Conservation (phyloP, 495 filamentous ascomycete genomes). For the Clohesyomyces aquaticus region DNA sequence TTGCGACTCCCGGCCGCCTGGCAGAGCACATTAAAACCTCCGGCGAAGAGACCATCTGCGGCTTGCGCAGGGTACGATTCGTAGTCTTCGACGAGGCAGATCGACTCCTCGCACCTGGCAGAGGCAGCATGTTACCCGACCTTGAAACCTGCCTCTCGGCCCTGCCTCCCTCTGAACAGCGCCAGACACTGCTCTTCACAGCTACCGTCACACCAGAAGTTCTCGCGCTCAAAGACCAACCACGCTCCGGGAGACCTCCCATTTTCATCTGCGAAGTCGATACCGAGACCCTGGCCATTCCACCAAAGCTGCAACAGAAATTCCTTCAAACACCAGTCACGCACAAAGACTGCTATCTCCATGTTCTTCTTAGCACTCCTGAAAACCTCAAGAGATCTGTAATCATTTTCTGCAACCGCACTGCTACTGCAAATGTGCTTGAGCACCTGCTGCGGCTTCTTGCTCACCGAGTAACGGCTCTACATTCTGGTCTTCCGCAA, state of each 20-base stretch:
- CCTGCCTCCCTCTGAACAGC: conserved; percentile 69
- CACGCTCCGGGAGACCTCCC: conserved; percentile 66
- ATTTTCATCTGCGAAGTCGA: conserved; percentile 88
- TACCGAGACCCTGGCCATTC: conserved; percentile 71
- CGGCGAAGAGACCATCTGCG: conserved; percentile 83
- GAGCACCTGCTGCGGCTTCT: conserved; percentile 83
- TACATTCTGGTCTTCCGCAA: conserved; percentile 86
- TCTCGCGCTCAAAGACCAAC: conserved; percentile 73
- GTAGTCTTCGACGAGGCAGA: conserved; percentile 97
- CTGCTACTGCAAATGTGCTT: conserved; percentile 82
- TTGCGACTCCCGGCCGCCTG: conserved; percentile 91
- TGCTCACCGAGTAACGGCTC: conserved; percentile 83
- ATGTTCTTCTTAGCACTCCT: conserved; percentile 82
- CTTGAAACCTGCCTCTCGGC: conserved; percentile 82
- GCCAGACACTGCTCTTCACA: conserved; percentile 95
- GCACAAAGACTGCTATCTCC: conserved; percentile 90
- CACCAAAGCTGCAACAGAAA: conserved; percentile 77
- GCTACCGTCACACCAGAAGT: conserved; percentile 96
- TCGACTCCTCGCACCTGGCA: conserved; percentile 74
- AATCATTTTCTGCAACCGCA: conserved; percentile 96
- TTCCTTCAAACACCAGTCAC: conserved; percentile 86
- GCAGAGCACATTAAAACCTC: conserved; percentile 92
- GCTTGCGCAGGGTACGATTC: conserved; percentile 74
- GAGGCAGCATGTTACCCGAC: conserved; percentile 89
- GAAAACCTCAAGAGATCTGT: conserved; percentile 70